Evolutionary conservation across 306 rosid species (phyloP).

Genomic region (Citrullus amarus): DNA sequence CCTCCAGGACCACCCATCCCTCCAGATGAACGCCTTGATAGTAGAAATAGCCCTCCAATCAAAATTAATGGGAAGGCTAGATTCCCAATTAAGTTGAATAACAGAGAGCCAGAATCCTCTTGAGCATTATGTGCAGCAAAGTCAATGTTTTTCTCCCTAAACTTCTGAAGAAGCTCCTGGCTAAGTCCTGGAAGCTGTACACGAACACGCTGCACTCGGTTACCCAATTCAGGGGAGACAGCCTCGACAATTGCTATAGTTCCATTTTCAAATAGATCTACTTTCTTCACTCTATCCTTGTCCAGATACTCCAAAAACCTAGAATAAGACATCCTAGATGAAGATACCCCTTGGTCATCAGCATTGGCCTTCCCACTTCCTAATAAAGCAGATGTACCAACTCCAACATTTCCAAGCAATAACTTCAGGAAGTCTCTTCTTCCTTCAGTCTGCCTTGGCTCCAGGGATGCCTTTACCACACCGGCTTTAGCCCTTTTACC

Average conservation of each 20-base stretch:
- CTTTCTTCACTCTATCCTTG: constrained; percentile 80
- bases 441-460: constrained; percentile 44
- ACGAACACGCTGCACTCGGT: constrained; percentile 81
- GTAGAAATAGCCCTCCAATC: constrained; percentile 87
- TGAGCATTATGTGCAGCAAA: constrained; percentile 98
- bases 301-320: constrained; percentile 90
- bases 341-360: constrained; percentile 85
- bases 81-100: constrained; percentile 82
- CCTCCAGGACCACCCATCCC: constrained; percentile 98
- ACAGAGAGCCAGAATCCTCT: constrained; percentile 81
- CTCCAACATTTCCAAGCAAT: constrained; percentile 54
- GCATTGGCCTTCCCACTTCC: constrained; percentile 64
- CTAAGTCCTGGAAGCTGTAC: constrained; percentile 95
- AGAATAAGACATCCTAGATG: constrained; percentile 95
- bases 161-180: constrained; percentile 94
- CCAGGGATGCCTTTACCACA: constrained; percentile 44
- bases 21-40: constrained; percentile 89
- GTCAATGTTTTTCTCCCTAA: constrained; percentile 90
- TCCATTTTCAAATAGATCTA: constrained; percentile 86
- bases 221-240: constrained; percentile 81
- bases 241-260: constrained; percentile 89
- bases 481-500: constrained; percentile 25
- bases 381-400: constrained; percentile 52
- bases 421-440: constrained; percentile 77
- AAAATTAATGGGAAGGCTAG: constrained; percentile 82